A percentile compares a stretch with the other conserved stretches of the same genome.
Evolutionary conservation across 2,329 filamentous ascomycete genomes (phyloP).

Genomic region (Pseudogymnoascus sp.): DNA sequence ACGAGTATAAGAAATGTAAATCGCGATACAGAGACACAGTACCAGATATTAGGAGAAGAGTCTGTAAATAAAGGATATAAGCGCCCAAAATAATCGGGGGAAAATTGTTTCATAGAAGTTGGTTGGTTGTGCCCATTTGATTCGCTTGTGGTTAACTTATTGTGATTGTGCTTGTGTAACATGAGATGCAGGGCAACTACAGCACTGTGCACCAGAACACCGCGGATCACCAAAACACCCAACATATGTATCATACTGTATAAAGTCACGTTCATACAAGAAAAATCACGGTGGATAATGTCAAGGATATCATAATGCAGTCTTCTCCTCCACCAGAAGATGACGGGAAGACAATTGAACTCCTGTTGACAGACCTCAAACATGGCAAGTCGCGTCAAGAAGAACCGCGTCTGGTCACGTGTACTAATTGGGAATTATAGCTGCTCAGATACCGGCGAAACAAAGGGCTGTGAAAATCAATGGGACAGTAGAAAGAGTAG

Average conservation of each 20-base stretch:
- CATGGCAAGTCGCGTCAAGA: slow-evolving; percentile 23
- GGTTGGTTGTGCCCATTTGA: neutral
- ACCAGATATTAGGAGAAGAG: neutral
- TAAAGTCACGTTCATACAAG: neutral
- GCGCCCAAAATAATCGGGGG: neutral
- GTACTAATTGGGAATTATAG: slow-evolving; percentile 30
- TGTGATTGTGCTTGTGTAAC: neutral
- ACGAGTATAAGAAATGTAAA: neutral
- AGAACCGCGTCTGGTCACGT: slow-evolving; percentile 3
- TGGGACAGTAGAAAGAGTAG: slow-evolving; percentile 55
- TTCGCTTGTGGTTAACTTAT: slow-evolving; percentile 6
- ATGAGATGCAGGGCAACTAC: neutral
- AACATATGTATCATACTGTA: neutral
- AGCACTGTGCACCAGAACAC: neutral
- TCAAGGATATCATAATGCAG: neutral
- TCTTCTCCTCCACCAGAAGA: neutral
- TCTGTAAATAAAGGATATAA: slow-evolving; percentile 1
- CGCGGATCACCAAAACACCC: neutral
- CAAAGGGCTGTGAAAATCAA: slow-evolving; percentile 57
- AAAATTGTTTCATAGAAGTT: neutral
- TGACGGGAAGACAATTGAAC: neutral
- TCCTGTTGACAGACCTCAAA: slow-evolving; percentile 22
- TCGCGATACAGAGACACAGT: neutral
- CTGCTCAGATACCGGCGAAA: slow-evolving; percentile 56
- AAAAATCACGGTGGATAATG: neutral